These are phyloP conservation scores for Cyberlindnera samutprakarnensis DNA, from an alignment of 805 yeast species.

Conservation along the genomic window DNA sequence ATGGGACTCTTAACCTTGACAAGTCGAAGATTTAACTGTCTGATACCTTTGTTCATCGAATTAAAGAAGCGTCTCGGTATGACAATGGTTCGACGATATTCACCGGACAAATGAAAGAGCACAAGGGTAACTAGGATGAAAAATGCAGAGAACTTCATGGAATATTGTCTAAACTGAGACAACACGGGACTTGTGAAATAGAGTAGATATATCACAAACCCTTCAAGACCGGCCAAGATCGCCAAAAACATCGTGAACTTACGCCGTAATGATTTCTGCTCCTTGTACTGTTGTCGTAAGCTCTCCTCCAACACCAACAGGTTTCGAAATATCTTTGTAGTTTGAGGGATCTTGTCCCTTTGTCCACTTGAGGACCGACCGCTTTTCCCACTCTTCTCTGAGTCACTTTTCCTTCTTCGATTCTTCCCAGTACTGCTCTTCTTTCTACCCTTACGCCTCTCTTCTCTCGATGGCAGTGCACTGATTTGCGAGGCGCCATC, in stretches of 20 bases:
- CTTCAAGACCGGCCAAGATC: conserved; percentile 32
- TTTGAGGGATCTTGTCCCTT: conserved; percentile 31
- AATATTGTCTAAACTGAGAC: conserved; percentile 29
- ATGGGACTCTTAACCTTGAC: conserved; percentile 48
- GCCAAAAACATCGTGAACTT: conserved; percentile 34
- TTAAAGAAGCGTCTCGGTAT: conserved; percentile 72
- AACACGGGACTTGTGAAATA: conserved; percentile 32
- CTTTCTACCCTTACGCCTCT: conserved; percentile 3
- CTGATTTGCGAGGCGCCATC: conserved; percentile 22
- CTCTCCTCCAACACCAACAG: conserved; percentile 80
- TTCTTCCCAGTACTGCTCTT: conserved; percentile 3
- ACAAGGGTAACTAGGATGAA: conserved; percentile 61
- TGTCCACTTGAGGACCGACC: conserved; percentile 18
- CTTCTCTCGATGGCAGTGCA: no score
- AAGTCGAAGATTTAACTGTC: conserved; percentile 73
- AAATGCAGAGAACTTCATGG: conserved; percentile 46
- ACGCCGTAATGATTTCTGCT: conserved; percentile 55
- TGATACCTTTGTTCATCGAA: conserved; percentile 81
- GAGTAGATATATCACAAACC: conserved; percentile 32
- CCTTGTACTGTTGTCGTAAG: conserved; percentile 71
- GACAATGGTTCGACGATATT: conserved; percentile 78
- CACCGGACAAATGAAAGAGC: conserved; percentile 82
- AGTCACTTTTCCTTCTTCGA: conserved; percentile 20
- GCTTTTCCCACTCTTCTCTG: conserved; percentile 19
- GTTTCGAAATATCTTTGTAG: conserved; percentile 75